Percentiles rank a stretch among this genome's conserved stretches.
Conservation (phyloP, 345 rosid species). For the Boechera divaricarpa region DNA sequence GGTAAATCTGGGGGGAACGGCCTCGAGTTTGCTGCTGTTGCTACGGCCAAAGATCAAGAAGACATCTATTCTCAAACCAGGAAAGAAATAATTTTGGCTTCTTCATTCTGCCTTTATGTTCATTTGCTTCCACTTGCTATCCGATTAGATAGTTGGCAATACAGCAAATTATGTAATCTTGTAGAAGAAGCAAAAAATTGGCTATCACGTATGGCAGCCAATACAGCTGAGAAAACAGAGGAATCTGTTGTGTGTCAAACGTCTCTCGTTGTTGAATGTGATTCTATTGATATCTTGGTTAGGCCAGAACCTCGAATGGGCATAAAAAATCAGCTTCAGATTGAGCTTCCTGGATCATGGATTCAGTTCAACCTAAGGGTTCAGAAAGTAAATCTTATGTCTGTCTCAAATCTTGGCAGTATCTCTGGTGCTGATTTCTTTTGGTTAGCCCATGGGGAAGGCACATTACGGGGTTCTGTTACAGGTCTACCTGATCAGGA, state of each 20-base stretch:
- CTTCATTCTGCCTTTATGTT: constrained; percentile 66
- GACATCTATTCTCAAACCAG: constrained; percentile 59
- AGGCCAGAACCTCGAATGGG: constrained; percentile 61
- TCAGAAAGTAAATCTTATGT: constrained; percentile 62
- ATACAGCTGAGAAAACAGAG: constrained; percentile 41
- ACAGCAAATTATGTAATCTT: constrained; percentile 51
- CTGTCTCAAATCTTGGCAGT: constrained; percentile 80
- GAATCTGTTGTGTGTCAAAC: constrained; percentile 54
- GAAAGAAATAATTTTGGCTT: constrained; percentile 68
- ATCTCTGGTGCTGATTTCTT: constrained; percentile 63
- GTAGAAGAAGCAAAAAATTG: constrained; percentile 57
- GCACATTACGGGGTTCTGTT: constrained; percentile 73
- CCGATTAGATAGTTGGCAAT: constrained; percentile 59
- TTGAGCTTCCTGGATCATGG: constrained; percentile 95
- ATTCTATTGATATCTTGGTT: constrained; percentile 67
- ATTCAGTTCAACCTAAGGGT: constrained; percentile 62
- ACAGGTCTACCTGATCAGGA: constrained; percentile 62
- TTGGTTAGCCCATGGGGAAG: constrained; percentile 88
- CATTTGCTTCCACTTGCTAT: constrained; percentile 55
- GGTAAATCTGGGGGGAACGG: constrained; percentile 56
- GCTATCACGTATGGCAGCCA: constrained; percentile 47
- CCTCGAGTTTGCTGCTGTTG: constrained; percentile 71
- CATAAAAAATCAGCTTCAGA: constrained; percentile 64
- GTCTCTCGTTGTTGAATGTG: constrained; percentile 76
- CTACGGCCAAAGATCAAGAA: constrained; percentile 61